phyloP scores from a whole-genome alignment of 495 filamentous ascomycete species.

The Xylaria grammica region DNA sequence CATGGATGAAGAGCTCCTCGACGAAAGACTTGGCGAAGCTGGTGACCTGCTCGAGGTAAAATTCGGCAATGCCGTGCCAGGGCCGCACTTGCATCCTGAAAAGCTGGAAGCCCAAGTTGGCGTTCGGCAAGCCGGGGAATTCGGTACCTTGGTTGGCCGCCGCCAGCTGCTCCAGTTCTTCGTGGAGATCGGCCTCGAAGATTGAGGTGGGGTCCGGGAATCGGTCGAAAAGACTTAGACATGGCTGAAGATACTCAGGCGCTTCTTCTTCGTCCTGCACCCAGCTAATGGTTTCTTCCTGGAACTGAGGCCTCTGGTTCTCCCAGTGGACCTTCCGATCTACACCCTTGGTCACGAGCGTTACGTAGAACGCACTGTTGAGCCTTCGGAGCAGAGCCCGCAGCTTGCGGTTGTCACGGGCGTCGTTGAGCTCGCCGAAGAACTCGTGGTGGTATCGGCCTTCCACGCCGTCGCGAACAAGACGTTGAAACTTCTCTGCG shows the following conservation, averaged over 20 bases:
- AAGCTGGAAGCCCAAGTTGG: conserved; percentile 28
- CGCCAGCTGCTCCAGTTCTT: conserved; percentile 24
- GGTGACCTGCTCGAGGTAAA: conserved; percentile 23
- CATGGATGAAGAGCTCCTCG: conserved; percentile 24
- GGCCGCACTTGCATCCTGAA: conserved; percentile 29
- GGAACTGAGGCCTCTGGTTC: conserved; percentile 1
- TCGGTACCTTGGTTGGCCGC: conserved; percentile 31
- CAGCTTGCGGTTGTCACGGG: conserved; percentile 22
- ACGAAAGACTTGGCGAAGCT: conserved; percentile 25
- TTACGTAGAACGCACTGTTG: conserved; percentile 29
- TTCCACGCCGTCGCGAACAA: conserved; percentile 31
- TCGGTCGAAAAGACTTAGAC: background rate
- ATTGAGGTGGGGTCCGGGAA: background rate
- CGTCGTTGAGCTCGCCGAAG: conserved; percentile 25
- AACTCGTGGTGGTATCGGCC: conserved; percentile 35
- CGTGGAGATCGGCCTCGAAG: conserved; percentile 11
- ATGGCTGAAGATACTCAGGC: background rate
- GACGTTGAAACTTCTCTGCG: conserved; percentile 24
- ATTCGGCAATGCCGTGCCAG: conserved; percentile 31
- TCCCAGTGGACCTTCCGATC: conserved; percentile 27
- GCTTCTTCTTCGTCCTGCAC: background rate
- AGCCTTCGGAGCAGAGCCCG: conserved; percentile 31
- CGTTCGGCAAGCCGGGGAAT: conserved; percentile 30
- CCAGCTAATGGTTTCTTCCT: background rate
- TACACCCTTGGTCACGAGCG: conserved; percentile 28